Percentiles rank a stretch among this genome's conserved stretches.
phyloP scores from a whole-genome alignment of 2,329 filamentous ascomycete genomes.

The Aspergillus persii region DNA sequence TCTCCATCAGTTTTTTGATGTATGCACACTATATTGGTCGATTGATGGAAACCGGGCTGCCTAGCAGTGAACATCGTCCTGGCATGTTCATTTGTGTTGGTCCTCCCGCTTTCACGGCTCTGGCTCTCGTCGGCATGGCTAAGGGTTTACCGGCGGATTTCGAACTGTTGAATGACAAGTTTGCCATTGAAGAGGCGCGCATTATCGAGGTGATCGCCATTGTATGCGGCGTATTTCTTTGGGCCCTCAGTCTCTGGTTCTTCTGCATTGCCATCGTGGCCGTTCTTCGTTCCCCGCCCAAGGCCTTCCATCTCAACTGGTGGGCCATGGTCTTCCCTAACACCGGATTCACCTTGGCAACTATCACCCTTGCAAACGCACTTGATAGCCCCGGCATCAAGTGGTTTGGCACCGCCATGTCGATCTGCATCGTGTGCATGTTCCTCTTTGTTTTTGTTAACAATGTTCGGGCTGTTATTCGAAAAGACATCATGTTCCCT shows the following conservation, averaged over 20 bases:
- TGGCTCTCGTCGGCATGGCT: constrained; percentile 69
- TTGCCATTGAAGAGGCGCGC: constrained; percentile 28
- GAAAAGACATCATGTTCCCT: constrained; percentile 56
- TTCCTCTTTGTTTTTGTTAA: constrained; percentile 55
- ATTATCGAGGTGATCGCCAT: constrained; percentile 49
- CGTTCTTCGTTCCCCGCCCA: constrained; percentile 42
- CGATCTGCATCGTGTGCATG: constrained; percentile 53
- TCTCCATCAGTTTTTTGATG: constrained; percentile 69
- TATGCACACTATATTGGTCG: constrained; percentile 70
- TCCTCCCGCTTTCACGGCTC: constrained; percentile 67
- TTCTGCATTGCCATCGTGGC: constrained; percentile 52
- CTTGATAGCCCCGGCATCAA: constrained; percentile 54
- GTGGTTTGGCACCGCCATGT: constrained; percentile 56
- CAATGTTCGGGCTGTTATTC: constrained; percentile 51
- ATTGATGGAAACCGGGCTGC: constrained; percentile 66
- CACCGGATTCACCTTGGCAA: constrained; percentile 60
- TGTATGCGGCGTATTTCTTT: constrained; percentile 58
- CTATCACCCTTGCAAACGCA: constrained; percentile 56
- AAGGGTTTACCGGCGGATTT: constrained; percentile 51
- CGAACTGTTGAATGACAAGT: constrained; percentile 42
- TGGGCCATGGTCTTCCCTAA: constrained; percentile 68
- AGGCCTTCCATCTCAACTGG: constrained; percentile 55
- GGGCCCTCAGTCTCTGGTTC: constrained; percentile 62
- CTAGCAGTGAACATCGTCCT: constrained; percentile 62
- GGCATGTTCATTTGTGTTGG: constrained; percentile 77